These are phyloP conservation scores for Brachypodium distachyon DNA, from an alignment of 202 grass and related monocot genomes.

Conservation along the genomic window DNA sequence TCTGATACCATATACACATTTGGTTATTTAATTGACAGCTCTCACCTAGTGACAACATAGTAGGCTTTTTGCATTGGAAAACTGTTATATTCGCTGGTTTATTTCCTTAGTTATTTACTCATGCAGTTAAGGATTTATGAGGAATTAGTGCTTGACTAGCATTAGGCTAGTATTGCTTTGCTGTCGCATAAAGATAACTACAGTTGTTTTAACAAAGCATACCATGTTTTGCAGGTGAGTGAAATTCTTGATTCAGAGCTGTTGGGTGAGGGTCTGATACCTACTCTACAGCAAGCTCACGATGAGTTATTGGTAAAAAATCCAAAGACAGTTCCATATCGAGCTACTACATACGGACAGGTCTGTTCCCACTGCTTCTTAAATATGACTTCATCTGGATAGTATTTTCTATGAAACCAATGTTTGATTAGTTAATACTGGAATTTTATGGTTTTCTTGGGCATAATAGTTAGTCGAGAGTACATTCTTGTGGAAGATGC, in stretches of 20 bases:
- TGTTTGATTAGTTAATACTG: background rate
- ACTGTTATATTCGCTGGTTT: conserved; percentile 1
- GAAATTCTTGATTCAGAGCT: conserved; percentile 96
- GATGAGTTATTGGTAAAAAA: conserved; percentile 62
- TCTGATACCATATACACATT: background rate
- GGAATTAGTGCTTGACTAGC: background rate
- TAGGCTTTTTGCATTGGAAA: background rate
- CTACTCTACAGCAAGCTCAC: conserved; percentile 85
- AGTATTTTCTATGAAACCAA: background rate
- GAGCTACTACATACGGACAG: conserved; percentile 74
- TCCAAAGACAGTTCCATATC: conserved; percentile 65
- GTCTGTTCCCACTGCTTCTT: conserved; percentile 15
- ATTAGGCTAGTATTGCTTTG: background rate
- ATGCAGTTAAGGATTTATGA: background rate
- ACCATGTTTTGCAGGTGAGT: conserved; percentile 56
- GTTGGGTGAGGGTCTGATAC: conserved; percentile 90
- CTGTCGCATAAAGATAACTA: background rate
- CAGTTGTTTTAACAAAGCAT: background rate
- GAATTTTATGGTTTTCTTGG: conserved; percentile 17
- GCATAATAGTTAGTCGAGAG: conserved; percentile 72
- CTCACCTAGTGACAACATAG: background rate
- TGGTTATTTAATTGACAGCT: background rate
- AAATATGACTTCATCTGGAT: background rate
- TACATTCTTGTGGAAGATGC: conserved; percentile 71
- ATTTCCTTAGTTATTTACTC: background rate